Percentiles rank a stretch among this genome's conserved stretches.
Evolutionary conservation across 2,329 filamentous ascomycete species (phyloP).

Genomic region (Tolypocladium cylindrosporum): DNA sequence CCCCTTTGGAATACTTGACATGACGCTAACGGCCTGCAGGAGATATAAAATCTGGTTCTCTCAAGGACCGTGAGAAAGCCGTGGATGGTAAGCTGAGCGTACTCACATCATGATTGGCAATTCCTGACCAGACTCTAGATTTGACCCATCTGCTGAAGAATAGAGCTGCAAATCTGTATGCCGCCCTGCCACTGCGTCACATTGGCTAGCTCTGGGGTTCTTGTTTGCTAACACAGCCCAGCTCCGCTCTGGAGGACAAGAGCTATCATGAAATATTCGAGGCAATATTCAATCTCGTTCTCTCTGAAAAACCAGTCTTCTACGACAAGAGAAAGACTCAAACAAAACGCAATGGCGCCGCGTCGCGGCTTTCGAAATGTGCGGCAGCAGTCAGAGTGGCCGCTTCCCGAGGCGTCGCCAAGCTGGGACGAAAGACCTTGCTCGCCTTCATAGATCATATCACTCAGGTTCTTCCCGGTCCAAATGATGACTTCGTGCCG

Average conservation of each 20-base stretch:
- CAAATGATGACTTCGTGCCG: slow-evolving; percentile 53
- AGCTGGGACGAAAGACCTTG: slow-evolving; percentile 68
- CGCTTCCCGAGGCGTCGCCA: slow-evolving; percentile 57
- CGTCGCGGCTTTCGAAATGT: slow-evolving; percentile 54
- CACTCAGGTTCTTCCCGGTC: slow-evolving; percentile 57
- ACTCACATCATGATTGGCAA: background rate
- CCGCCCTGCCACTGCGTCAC: background rate
- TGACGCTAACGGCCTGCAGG: slow-evolving; percentile 14
- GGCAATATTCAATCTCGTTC: slow-evolving; percentile 59
- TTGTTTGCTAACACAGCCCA: slow-evolving; percentile 6
- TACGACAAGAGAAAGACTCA: slow-evolving; percentile 42
- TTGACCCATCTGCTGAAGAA: slow-evolving; percentile 28
- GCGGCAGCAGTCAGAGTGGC: slow-evolving; percentile 63
- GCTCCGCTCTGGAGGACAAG: slow-evolving; percentile 54
- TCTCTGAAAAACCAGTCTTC: slow-evolving; percentile 57
- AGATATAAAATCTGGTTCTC: slow-evolving; percentile 21
- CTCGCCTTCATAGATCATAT: slow-evolving; percentile 73
- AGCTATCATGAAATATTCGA: slow-evolving; percentile 77
- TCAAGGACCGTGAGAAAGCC: slow-evolving; percentile 29
- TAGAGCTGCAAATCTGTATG: slow-evolving; percentile 25
- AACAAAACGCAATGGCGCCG: slow-evolving; percentile 34
- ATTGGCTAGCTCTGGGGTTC: no score
- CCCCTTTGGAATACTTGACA: background rate
- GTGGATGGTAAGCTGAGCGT: slow-evolving; percentile 24
- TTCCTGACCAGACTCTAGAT: slow-evolving; percentile 14